These are phyloP conservation scores for Vicia villosa DNA, from an alignment of 306 rosid species.

Conservation along the genomic window DNA sequence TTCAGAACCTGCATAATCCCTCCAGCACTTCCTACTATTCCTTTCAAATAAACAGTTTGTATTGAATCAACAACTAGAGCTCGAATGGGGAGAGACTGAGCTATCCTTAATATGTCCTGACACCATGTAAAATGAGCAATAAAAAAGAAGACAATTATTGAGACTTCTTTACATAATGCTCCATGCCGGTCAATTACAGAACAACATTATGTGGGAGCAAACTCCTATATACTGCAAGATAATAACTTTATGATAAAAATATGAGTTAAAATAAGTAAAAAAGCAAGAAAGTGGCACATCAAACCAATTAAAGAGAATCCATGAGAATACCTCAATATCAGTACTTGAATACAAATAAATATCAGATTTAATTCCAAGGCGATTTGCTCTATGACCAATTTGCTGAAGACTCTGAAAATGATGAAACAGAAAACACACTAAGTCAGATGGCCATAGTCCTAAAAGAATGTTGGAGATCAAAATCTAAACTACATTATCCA, in stretches of 20 bases:
- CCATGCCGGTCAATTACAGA: slow-evolving; percentile 25
- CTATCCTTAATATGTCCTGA: slow-evolving; percentile 80
- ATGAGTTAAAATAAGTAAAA: background rate
- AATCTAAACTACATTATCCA: slow-evolving; percentile 29
- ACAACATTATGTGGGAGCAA: slow-evolving; percentile 3
- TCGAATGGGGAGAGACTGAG: slow-evolving; percentile 61
- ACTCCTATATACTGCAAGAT: slow-evolving; percentile 1
- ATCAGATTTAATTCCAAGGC: slow-evolving; percentile 67
- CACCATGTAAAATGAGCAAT: slow-evolving; percentile 31
- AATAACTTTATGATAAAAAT: slow-evolving; percentile 28
- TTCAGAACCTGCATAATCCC: slow-evolving; percentile 62
- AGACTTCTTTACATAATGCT: slow-evolving; percentile 18
- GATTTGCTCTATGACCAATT: slow-evolving; percentile 87
- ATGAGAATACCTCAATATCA: slow-evolving; percentile 75
- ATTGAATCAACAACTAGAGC: slow-evolving; percentile 86
- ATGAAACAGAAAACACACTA: slow-evolving; percentile 29
- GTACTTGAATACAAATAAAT: slow-evolving; percentile 88
- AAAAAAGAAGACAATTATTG: slow-evolving; percentile 31
- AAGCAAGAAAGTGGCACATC: slow-evolving; percentile 14
- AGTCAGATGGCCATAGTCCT: slow-evolving; percentile 17
- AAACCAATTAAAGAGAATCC: slow-evolving; percentile 24
- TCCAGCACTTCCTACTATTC: slow-evolving; percentile 81
- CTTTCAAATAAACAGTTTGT: slow-evolving; percentile 81
- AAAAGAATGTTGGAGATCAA: slow-evolving; percentile 23
- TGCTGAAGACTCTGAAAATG: slow-evolving; percentile 81